A percentile compares a stretch with the other conserved stretches of the same genome.
These are phyloP conservation scores for Paramecium tetraurelia DNA, from an alignment of 73 alveolate genomes.

Conservation along the genomic window DNA sequence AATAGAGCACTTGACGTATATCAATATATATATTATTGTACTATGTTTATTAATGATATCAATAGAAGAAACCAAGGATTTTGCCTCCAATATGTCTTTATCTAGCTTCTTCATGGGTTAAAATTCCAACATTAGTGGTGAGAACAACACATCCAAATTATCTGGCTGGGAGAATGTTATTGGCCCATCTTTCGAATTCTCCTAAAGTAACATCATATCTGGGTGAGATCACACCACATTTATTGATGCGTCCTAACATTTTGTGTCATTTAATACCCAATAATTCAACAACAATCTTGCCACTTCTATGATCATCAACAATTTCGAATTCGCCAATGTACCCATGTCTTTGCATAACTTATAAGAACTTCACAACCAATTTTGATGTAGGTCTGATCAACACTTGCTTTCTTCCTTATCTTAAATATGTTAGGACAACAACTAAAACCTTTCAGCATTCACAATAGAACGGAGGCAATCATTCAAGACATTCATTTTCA, in stretches of 20 bases:
- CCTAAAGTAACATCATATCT: constrained; percentile 84
- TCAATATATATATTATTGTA: neutral
- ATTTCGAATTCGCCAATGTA: constrained; percentile 97
- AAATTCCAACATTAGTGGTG: constrained; percentile 93
- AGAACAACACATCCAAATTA: constrained; percentile 94
- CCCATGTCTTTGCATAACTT: constrained; percentile 96
- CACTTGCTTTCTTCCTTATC: constrained; percentile 69
- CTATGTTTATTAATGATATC: constrained; percentile 52
- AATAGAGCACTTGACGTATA: neutral
- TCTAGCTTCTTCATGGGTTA: constrained; percentile 87
- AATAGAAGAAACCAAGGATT: constrained; percentile 97
- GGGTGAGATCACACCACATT: constrained; percentile 98
- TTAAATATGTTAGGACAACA: constrained; percentile 71
- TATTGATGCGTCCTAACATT: constrained; percentile 88
- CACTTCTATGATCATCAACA: constrained; percentile 97
- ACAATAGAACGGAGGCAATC: constrained; percentile 91
- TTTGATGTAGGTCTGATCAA: constrained; percentile 96
- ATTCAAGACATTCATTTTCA: constrained; percentile 89
- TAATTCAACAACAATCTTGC: constrained; percentile 95
- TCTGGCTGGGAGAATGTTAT: constrained; percentile 93
- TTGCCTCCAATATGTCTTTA: constrained; percentile 97
- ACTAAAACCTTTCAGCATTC: constrained; percentile 96
- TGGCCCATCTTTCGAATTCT: constrained; percentile 84
- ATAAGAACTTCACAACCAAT: constrained; percentile 94
- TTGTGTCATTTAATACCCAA: constrained; percentile 3